Conservation (phyloP, 1,139 yeast species). For the Magnusiomyces tetraspermus region DNA sequence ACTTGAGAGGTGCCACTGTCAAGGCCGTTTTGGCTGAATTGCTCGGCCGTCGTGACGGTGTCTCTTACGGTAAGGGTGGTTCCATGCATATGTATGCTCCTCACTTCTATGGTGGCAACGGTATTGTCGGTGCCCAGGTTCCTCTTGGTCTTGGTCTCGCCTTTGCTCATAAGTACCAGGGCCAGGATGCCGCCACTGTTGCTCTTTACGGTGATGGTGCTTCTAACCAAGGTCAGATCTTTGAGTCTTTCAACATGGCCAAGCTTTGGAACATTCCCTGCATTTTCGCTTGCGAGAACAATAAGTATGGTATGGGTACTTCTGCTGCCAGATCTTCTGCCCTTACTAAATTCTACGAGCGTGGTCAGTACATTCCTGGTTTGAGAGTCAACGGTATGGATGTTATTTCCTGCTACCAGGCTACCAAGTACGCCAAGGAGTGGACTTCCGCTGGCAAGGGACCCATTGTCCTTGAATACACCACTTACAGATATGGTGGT, state of each 20-base stretch:
- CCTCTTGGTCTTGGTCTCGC: slow-evolving; percentile 97
- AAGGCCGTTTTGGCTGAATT: slow-evolving; percentile 87
- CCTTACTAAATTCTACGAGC: slow-evolving; percentile 90
- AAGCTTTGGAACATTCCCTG: slow-evolving; percentile 96
- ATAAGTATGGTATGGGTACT: slow-evolving; percentile 99
- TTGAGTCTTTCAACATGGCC: slow-evolving; percentile 97
- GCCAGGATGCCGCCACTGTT: slow-evolving; percentile 67
- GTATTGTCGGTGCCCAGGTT: slow-evolving; percentile 99
- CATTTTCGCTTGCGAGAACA: slow-evolving; percentile 93
- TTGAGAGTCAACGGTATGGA: slow-evolving; percentile 98
- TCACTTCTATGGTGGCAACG: slow-evolving; percentile 97
- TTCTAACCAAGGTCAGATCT: slow-evolving; percentile 97
- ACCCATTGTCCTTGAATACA: slow-evolving; percentile 90
- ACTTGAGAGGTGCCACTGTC: slow-evolving; percentile 90
- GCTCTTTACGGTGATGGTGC: slow-evolving; percentile 98
- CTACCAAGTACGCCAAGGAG: slow-evolving; percentile 93
- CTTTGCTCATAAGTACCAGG: slow-evolving; percentile 90
- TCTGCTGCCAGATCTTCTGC: slow-evolving; percentile 96
- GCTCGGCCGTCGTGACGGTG: slow-evolving; percentile 95
- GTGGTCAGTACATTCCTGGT: slow-evolving; percentile 99
- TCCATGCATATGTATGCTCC: slow-evolving; percentile 98
- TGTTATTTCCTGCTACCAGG: slow-evolving; percentile 88
- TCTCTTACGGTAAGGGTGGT: slow-evolving; percentile 96
- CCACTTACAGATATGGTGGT: slow-evolving; percentile 98
- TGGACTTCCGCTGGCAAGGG: slow-evolving; percentile 93